phyloP scores from a whole-genome alignment of 148 eudicot genomes.

The Dysphania ambrosioides region DNA sequence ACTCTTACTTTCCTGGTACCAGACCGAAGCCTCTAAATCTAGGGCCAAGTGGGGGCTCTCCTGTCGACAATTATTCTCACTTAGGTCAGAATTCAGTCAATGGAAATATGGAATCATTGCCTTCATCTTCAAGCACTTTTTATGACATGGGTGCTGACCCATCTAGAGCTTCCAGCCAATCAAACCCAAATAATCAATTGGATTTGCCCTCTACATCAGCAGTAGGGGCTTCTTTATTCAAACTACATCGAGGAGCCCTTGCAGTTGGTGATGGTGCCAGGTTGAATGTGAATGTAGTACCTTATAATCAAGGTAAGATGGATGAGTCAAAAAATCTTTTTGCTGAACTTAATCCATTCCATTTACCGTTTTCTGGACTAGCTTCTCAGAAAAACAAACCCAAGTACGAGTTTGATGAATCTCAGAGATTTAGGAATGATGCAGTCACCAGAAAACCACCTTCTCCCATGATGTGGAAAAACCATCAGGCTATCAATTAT shows the following conservation, averaged over 20 bases:
- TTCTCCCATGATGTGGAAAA: constrained; percentile 72
- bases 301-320: constrained; percentile 49
- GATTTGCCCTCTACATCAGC: constrained; percentile 55
- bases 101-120: constrained; percentile 39
- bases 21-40: constrained; percentile 29
- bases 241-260: constrained; percentile 78
- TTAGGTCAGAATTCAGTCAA: constrained; percentile 25
- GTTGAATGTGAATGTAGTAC: constrained; percentile 82
- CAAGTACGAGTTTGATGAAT: constrained; percentile 45
- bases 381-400: constrained; percentile 49
- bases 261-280: constrained; percentile 71
- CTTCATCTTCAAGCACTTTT: constrained; percentile 34
- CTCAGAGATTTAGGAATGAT: constrained; percentile 54
- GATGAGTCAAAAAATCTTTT: constrained; percentile 81
- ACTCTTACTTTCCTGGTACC: constrained; percentile 36
- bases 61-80: constrained; percentile 26
- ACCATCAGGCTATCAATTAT: constrained; percentile 64
- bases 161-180: constrained; percentile 45
- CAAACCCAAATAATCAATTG: constrained; percentile 45
- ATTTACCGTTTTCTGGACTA: constrained; percentile 65
- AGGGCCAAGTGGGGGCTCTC: constrained; percentile 30
- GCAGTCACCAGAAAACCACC: constrained; percentile 59
- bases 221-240: constrained; percentile 67
- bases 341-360: constrained; percentile 93
- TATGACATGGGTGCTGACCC: constrained; percentile 51